Base-by-base conservation (phyloP, 2,329 filamentous ascomycete genomes). In the Thelonectria discophora region DNA sequence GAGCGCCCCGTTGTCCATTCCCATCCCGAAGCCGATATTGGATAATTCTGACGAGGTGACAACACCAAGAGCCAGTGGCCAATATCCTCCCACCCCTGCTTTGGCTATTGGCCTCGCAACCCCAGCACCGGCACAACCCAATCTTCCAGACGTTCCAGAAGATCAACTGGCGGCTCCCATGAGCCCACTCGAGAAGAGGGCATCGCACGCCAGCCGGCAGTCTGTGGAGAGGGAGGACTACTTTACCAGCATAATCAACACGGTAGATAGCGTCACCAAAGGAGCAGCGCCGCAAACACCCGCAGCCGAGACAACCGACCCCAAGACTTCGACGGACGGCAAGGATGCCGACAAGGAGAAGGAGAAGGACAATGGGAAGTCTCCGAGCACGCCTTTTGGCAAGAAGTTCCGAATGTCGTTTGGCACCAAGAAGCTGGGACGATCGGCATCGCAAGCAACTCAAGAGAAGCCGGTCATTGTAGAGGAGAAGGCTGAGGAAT, bases 341-440 rank as follows among this genome's bases (percentile, higher is more conserved):
- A 78, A 82, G 53, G 69, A 71, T 15, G 66, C 67, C 56, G 80
- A 87, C 60, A 83, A 90, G 75, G 80, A 88, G 72, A 86, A 87
- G 67, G 80, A 82, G 3, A 82, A 81, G 67, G 78, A 81, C 18
- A 89, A 82, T 57, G 79, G 81, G 12, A 91, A 91, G 69, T 79
- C 82, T 2, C 80, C 80, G 5, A 80, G 82, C 57, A 89, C 85
- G 2, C 81, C 92, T 6, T 96, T 97, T 74, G 88, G 90, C 45
- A 95, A 94, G 79, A 95, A 94, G 78, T 94, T 97, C 76, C 88
- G 90, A 49, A 90, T 92, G 86, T 88, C 89, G 1, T 93, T 94
- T 72, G 89, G 90, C 68, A 90, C 89, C 71, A 97, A 96, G 81
- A 97, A 97, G 77, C 82, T 94, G 13, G 88, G 88, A 12, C 86